Percentiles rank a stretch among this genome's conserved stretches.
Conservation (phyloP, 179 eudicot species). For the Beta macrorhiza region DNA sequence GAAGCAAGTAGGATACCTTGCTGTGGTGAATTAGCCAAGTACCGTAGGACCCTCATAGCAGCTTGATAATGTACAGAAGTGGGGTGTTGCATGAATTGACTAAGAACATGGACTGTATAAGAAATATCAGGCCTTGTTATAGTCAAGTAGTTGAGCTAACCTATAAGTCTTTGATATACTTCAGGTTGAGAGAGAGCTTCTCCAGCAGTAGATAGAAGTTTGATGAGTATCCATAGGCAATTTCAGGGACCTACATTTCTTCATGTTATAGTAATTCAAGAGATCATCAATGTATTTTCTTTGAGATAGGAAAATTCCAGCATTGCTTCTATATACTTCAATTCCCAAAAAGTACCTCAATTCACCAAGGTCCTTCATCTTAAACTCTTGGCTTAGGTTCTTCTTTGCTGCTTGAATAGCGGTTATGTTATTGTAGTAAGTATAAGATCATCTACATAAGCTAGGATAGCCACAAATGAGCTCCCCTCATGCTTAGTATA, state of each 20-base stretch:
- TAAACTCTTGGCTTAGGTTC: accelerated
- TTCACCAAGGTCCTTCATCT: neutral
- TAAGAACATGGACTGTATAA: neutral
- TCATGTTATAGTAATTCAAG: neutral
- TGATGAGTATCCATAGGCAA: neutral
- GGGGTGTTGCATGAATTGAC: neutral
- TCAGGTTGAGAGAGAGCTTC: neutral
- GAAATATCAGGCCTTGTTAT: neutral
- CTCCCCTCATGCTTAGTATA: too few species aligned
- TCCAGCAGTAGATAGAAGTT: neutral
- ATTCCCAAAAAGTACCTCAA: neutral
- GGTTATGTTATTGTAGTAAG: too few species aligned
- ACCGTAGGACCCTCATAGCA: neutral
- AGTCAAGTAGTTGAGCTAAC: neutral
- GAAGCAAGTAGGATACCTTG: neutral
- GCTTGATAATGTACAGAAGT: neutral
- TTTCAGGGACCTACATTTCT: neutral
- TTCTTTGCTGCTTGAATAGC: too few species aligned
- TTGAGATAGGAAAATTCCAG: neutral
- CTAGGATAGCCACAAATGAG: too few species aligned
- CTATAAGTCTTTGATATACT: neutral
- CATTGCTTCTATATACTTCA: neutral
- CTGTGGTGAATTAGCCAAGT: neutral
- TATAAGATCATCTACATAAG: too few species aligned
- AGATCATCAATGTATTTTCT: neutral